phyloP scores from a whole-genome alignment of 2,329 filamentous ascomycete genomes.

The Neopestalotiopsis sp. region DNA sequence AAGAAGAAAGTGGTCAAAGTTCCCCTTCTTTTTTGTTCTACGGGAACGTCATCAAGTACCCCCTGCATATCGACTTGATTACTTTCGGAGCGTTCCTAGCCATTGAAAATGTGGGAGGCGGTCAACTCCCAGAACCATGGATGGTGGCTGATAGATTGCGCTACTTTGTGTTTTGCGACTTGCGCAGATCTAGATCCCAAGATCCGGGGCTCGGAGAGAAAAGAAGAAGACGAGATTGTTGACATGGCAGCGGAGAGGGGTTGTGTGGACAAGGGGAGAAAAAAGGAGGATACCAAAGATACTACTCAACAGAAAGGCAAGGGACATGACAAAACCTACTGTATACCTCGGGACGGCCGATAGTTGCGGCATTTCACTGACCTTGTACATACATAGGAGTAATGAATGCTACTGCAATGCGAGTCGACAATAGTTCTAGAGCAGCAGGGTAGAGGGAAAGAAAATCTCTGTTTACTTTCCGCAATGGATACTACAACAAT shows the following conservation, averaged over 20 bases:
- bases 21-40: neutral
- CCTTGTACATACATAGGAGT: neutral
- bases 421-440: no score
- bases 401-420: neutral
- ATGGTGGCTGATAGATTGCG: neutral
- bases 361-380: neutral
- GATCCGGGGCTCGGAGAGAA: neutral
- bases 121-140: slow-evolving; percentile 13
- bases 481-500: neutral
- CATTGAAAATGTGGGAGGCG: slow-evolving; percentile 15
- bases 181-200: neutral
- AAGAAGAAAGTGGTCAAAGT: neutral
- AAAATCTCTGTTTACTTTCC: slow-evolving; percentile 1
- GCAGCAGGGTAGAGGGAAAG: neutral
- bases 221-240: no score
- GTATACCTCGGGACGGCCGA: neutral
- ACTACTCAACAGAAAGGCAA: neutral
- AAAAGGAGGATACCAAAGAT: neutral
- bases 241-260: neutral
- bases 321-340: neutral
- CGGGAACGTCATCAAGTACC: neutral
- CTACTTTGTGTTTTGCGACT: neutral
- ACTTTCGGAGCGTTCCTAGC: slow-evolving; percentile 12
- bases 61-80: slow-evolving; percentile 18
- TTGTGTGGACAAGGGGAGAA: neutral